Conservation (phyloP, 2,329 filamentous ascomycete genomes). For the Xylariaceae sp. region DNA sequence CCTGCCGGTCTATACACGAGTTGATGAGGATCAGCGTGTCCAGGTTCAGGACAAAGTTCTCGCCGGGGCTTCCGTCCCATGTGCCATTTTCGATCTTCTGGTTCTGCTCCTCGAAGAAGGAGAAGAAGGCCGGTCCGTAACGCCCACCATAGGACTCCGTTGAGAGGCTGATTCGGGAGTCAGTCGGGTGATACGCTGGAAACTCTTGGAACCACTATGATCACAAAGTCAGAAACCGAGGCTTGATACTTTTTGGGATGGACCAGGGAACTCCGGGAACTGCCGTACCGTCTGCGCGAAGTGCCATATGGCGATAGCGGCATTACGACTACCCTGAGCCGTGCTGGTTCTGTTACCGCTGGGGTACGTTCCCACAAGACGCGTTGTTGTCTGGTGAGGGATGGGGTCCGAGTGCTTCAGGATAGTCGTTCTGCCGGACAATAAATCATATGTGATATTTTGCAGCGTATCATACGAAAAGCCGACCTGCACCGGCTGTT, state of each 20-base stretch:
- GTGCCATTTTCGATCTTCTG: slow-evolving; percentile 31
- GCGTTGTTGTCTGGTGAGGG: slow-evolving; percentile 36
- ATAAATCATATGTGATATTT: slow-evolving; percentile 49
- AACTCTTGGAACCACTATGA: slow-evolving; percentile 46
- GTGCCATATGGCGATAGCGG: slow-evolving; percentile 54
- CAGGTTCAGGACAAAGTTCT: slow-evolving; percentile 29
- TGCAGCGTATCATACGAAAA: slow-evolving; percentile 55
- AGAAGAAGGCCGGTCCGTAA: slow-evolving; percentile 31
- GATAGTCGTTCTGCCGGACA: slow-evolving; percentile 29
- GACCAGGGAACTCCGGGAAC: background rate
- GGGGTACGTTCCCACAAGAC: slow-evolving; percentile 49
- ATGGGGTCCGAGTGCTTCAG: slow-evolving; percentile 35
- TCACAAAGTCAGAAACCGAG: background rate
- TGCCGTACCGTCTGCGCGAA: slow-evolving; percentile 45
- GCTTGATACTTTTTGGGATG: background rate
- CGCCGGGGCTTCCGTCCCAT: slow-evolving; percentile 26
- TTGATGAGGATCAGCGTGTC: slow-evolving; percentile 51
- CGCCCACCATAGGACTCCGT: slow-evolving; percentile 35
- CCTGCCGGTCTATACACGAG: slow-evolving; percentile 47
- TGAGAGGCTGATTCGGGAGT: slow-evolving; percentile 46
- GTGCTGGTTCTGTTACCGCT: slow-evolving; percentile 43
- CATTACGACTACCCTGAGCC: slow-evolving; percentile 44
- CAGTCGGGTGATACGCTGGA: slow-evolving; percentile 51
- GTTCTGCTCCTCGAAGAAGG: slow-evolving; percentile 32
- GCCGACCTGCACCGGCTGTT: slow-evolving; percentile 56